These are phyloP conservation scores for Aspergillus fischeri DNA, from an alignment of 2,329 filamentous ascomycete genomes.

Conservation along the genomic window DNA sequence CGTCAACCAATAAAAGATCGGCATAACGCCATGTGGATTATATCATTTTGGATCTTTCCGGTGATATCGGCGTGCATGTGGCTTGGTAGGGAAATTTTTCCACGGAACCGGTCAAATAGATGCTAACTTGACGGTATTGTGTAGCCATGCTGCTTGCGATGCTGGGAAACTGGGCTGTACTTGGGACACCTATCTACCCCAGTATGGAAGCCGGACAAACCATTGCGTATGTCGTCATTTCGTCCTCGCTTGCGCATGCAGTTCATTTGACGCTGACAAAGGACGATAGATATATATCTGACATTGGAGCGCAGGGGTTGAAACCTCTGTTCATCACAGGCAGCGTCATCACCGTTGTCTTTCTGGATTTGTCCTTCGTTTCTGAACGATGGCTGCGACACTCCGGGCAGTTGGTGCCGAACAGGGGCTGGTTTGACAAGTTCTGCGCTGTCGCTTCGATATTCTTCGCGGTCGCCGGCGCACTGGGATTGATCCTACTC, in stretches of 20 bases:
- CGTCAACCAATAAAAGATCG: background rate
- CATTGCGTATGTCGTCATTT: constrained; percentile 47
- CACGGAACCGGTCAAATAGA: background rate
- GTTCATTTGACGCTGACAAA: constrained; percentile 4
- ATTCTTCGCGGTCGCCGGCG: constrained; percentile 68
- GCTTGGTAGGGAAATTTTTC: constrained; percentile 39
- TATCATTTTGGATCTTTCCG: constrained; percentile 53
- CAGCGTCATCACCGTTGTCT: constrained; percentile 62
- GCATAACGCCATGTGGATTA: constrained; percentile 36
- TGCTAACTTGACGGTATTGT: constrained; percentile 6
- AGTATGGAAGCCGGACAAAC: constrained; percentile 50
- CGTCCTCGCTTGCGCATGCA: background rate
- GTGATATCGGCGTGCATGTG: constrained; percentile 56
- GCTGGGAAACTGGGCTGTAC: constrained; percentile 53
- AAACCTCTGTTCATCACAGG: constrained; percentile 63
- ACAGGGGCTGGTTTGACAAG: constrained; percentile 49
- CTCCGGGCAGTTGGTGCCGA: constrained; percentile 70
- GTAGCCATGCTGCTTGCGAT: constrained; percentile 57
- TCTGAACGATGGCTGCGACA: constrained; percentile 84
- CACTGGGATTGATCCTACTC: constrained; percentile 73
- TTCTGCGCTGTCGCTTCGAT: constrained; percentile 36
- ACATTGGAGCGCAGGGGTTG: constrained; percentile 55
- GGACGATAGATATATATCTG: constrained; percentile 41
- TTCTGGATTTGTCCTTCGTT: constrained; percentile 75
- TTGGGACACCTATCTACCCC: constrained; percentile 50